Evolutionary conservation across 2,329 filamentous ascomycete species (phyloP).

Genomic region (Juglanconis juglandina): DNA sequence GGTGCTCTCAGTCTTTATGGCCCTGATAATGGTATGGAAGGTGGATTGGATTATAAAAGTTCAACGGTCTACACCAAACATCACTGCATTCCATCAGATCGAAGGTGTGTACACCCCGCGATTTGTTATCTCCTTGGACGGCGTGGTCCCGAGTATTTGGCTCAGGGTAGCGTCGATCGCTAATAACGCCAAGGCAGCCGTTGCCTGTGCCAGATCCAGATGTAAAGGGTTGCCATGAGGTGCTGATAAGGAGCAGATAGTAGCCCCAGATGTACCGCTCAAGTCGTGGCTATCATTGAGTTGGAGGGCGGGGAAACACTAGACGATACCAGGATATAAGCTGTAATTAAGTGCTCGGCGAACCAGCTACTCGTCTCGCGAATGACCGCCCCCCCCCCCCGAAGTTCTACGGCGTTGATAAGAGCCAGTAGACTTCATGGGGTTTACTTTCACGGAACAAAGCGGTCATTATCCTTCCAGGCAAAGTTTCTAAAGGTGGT

Average conservation of each 20-base stretch:
- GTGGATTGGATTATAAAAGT: too few relatives aligned
- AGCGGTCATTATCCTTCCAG: too few relatives aligned
- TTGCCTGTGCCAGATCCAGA: too few relatives aligned
- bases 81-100: neutral
- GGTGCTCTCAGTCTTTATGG: neutral
- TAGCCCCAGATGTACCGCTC: too few relatives aligned
- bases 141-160: neutral
- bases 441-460: too few relatives aligned
- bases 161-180: neutral
- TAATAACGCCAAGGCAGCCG: neutral
- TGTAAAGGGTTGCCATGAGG: too few relatives aligned
- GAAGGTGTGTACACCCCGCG: neutral
- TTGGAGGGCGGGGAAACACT: neutral
- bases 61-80: neutral
- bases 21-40: too few relatives aligned
- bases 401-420: neutral
- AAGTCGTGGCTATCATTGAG: too few relatives aligned
- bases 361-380: neutral
- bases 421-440: neutral
- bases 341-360: neutral
- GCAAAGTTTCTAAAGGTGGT: too few relatives aligned
- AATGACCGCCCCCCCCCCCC: neutral
- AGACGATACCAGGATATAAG: neutral
- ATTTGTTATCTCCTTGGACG: neutral
- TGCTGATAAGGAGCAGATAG: too few relatives aligned